Evolutionary conservation across 768 basidiomycete species (phyloP), one percentile per base, ranked within the genome.

Genomic region (Kwoniella dendrophila): DNA sequence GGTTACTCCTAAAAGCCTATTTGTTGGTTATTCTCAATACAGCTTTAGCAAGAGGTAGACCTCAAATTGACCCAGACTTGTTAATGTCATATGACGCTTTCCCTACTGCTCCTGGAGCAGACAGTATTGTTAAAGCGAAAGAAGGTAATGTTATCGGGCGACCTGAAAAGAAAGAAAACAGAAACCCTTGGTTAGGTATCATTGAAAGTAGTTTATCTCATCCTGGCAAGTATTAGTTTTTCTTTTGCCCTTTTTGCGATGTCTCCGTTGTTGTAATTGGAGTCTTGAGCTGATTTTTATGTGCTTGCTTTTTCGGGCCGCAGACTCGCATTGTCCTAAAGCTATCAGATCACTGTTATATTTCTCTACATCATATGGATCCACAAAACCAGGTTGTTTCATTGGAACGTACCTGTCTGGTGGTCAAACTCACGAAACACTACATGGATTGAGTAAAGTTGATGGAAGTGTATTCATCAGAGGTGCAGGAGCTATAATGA

Each of bases 251-350:
- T 47, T 7, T 47, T 20, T 47, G 16, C 10, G 44, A 47, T 22
- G 44, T 26, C 44, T 47, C 24, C 24, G 8, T 43, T 43, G 18
- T 8, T 43, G 32, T 3, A 30, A 49, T 49, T 51, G 0, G 20
- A 20, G 24, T 27, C 2, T 24, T 11, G 1, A 27, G 27, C 0
- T 47, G 26, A 16, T 29, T 50, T 14, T 18, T 50, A 2, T 12
- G 0, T 1, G 0, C 27, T 27, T 52, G n/a, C n/a, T n/a, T n/a
- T n/a, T n/a, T n/a, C n/a, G n/a, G n/a, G n/a, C n/a, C 30, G 33
- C 22, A 74, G 73, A 74, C 50, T 72, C 73, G 18, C 73, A 74
- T 52, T 63, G 68, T 0, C 68, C 68, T 20, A 74, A 74, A 59
- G 50, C 73, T 18, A 72, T 72, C 45, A 57, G 73, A 38, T 57